Conservation (phyloP, 768 basidiomycete genomes). For the Naganishia antarctica region DNA sequence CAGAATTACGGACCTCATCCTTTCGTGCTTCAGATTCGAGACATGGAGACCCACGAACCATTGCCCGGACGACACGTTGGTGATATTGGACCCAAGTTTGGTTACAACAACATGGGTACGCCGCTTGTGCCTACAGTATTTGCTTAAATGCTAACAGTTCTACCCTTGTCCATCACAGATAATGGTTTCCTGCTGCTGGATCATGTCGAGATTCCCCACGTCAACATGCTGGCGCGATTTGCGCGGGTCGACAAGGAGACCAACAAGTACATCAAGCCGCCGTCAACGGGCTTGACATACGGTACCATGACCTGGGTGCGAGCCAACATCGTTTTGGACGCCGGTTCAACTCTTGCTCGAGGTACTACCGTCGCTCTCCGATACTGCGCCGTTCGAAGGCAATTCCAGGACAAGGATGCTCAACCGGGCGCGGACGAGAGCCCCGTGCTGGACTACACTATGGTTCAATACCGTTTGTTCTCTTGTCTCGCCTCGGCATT, state of each 20-base stretch:
- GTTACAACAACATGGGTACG: slow-evolving; percentile 26
- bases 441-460: slow-evolving; percentile 41
- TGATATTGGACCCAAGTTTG: slow-evolving; percentile 37
- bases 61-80: slow-evolving; percentile 34
- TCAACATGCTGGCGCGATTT: slow-evolving; percentile 40
- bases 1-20: slow-evolving; percentile 27
- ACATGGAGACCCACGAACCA: slow-evolving; percentile 24
- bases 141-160: neutral
- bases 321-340: slow-evolving; percentile 37
- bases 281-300: slow-evolving; percentile 34
- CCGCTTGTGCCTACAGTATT: neutral
- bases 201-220: slow-evolving; percentile 41
- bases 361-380: slow-evolving; percentile 42
- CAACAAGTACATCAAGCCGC: slow-evolving; percentile 33
- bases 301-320: slow-evolving; percentile 30
- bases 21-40: slow-evolving; percentile 27
- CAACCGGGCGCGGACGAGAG: slow-evolving; percentile 33
- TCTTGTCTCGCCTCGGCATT: slow-evolving; percentile 29
- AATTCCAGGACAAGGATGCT: slow-evolving; percentile 43
- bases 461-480: slow-evolving; percentile 39
- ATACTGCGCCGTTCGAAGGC: slow-evolving; percentile 39
- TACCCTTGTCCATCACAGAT: neutral
- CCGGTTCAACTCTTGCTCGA: slow-evolving; percentile 37
- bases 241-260: slow-evolving; percentile 34
- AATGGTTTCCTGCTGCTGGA: slow-evolving; percentile 32